Base-by-base conservation (phyloP, 306 rosid species). In the Quercus alba region DNA sequence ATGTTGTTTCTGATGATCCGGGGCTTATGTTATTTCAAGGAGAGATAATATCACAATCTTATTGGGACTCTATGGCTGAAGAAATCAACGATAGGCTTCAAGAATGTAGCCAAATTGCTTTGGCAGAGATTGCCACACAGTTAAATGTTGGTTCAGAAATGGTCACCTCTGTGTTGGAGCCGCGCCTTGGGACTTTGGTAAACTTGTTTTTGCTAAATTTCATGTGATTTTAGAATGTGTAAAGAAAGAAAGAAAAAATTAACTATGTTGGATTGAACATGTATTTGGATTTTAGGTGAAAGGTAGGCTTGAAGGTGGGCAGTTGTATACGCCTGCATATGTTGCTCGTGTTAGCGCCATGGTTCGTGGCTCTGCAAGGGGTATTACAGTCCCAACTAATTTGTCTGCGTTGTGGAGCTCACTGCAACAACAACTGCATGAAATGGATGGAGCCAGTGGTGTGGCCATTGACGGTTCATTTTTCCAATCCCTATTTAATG, bases 221-320 rank as follows among this genome's bases (percentile, higher is more conserved):
- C 62, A 58, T 70, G 56, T 78, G 69, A 67, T 77, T 84, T 71
- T 80, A 56, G 75, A 66, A 35, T 66, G 3, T 7, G 23, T 54
- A 52, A 77, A 30, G 78, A 49, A 49, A 49, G 54, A 49, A 49
- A 49, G 17, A 49, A 13, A 49, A 49, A 13, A 49, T 2, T 49
- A 49, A 41, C 2, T 49, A 49, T 49, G 17, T 12, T 52, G 52
- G 57, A 70, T 25, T 81, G 54, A 49, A 3, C 14, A 49, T 49
- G 28, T 75, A 55, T 41, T 72, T 74, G 81, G 17, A 73, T 80
- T 49, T 74, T 82, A 94, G 99, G 97, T 96, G 80, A 90, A 90
- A 89, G 99, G 99, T 35, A 87, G 98, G 89, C 99, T 96, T 81
- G 99, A 96, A 90, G 98, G 97, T 33, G 99, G 99, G 57, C 99